These are phyloP conservation scores for Mollisiaceae sp. DNA, from an alignment of 2,329 filamentous ascomycete genomes.

Conservation along the genomic window DNA sequence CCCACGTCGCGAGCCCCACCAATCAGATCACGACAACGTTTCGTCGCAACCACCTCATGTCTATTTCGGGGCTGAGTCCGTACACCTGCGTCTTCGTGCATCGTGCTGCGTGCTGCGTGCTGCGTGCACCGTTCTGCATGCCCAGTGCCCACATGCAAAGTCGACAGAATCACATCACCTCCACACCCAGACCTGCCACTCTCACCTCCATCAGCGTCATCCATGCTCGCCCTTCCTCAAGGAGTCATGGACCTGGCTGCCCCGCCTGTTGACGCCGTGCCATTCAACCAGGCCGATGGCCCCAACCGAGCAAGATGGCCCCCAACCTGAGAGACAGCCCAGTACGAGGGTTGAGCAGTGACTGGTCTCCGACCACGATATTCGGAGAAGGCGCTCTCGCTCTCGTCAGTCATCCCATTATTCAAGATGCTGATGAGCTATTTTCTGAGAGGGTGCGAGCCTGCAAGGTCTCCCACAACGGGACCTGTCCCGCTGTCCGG, in stretches of 20 bases:
- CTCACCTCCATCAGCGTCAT: not conserved
- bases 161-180: not conserved
- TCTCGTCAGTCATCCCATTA: conserved; percentile 3
- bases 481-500: not conserved
- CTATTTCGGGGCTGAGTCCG: conserved; percentile 10
- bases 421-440: not conserved
- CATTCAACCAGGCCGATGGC: not conserved
- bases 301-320: conserved; percentile 7
- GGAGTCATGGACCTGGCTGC: not conserved
- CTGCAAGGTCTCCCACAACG: not conserved
- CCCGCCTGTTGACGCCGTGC: not conserved
- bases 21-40: conserved; percentile 6
- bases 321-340: not conserved
- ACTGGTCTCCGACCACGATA: not conserved
- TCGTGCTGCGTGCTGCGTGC: not conserved
- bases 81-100: not conserved
- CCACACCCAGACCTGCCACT: too few relatives aligned
- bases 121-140: too few relatives aligned
- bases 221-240: not conserved
- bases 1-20: not conserved
- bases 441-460: conserved; percentile 1
- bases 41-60: not conserved
- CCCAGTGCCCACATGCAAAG: not conserved
- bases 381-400: not conserved
- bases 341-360: not conserved